Evolutionary conservation across 2,329 filamentous ascomycete genomes (phyloP).

Genomic region (Colletotrichum paranaense): DNA sequence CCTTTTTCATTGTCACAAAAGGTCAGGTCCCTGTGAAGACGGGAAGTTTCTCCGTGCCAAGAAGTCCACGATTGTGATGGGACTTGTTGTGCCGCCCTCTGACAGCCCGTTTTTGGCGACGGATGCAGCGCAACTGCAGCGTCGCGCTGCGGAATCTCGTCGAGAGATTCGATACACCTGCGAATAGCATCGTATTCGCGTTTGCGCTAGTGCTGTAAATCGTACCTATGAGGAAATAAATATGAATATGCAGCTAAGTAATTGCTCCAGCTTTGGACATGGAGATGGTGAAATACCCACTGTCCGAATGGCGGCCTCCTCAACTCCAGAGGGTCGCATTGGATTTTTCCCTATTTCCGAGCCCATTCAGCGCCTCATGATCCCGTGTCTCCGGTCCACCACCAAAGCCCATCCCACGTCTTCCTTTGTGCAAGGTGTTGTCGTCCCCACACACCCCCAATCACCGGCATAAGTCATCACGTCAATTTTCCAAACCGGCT

Average conservation of each 20-base stretch:
- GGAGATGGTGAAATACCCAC: too few relatives aligned
- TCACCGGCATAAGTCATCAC: constrained; percentile 13
- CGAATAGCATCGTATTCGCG: neutral
- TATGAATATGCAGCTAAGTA: too few relatives aligned
- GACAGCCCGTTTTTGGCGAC: neutral
- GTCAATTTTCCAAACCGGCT: constrained; percentile 33
- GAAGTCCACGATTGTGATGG: neutral
- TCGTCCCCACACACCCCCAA: neutral
- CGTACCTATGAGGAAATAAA: too few relatives aligned
- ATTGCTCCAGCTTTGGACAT: too few relatives aligned
- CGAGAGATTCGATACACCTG: neutral
- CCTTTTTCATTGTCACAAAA: neutral
- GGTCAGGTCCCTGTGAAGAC: neutral
- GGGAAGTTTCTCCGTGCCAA: neutral
- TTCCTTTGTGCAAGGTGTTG: too few relatives aligned
- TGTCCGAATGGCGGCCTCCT: too few relatives aligned
- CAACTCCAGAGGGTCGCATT: too few relatives aligned
- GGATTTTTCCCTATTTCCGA: neutral
- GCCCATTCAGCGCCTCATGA: neutral
- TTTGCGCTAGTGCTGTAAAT: neutral
- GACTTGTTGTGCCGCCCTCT: neutral
- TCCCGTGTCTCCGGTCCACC: neutral
- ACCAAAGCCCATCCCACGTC: neutral
- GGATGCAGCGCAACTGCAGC: neutral
- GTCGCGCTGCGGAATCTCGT: too few relatives aligned